These are phyloP conservation scores for Daldinia concentrica DNA, from an alignment of 495 filamentous ascomycete species.

Conservation along the genomic window DNA sequence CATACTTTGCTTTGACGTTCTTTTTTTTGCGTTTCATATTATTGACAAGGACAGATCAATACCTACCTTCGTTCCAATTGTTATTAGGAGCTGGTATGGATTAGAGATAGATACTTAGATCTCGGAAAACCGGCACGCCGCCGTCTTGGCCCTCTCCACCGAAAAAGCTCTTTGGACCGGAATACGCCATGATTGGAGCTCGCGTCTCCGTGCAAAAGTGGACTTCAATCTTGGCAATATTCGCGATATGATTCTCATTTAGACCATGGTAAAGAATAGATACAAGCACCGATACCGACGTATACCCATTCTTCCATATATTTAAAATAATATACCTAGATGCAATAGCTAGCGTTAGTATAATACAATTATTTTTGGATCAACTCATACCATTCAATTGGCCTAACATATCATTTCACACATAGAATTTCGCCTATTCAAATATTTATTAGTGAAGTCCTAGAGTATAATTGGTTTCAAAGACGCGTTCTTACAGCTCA, in stretches of 20 bases:
- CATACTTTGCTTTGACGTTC: neutral
- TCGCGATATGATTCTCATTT: slow-evolving; percentile 26
- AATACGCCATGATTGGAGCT: slow-evolving; percentile 36
- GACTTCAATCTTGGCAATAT: slow-evolving; percentile 34
- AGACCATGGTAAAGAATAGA: slow-evolving; percentile 4
- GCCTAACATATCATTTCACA: neutral
- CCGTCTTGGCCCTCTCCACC: slow-evolving; percentile 41
- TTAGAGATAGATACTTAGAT: slow-evolving; percentile 2
- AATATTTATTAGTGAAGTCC: neutral
- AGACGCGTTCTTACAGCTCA: neutral
- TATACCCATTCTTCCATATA: neutral
- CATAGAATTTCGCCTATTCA: neutral
- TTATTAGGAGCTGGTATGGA: neutral
- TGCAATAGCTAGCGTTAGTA: neutral
- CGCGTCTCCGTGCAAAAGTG: slow-evolving; percentile 23
- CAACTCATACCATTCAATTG: neutral
- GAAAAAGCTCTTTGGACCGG: slow-evolving; percentile 38
- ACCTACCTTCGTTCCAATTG: neutral
- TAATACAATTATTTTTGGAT: neutral
- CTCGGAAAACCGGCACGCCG: slow-evolving; percentile 43
- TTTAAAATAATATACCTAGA: neutral
- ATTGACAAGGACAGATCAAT: neutral
- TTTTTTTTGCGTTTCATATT: neutral
- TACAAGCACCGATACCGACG: neutral
- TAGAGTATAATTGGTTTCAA: neutral